A percentile compares a stretch with the other conserved stretches of the same genome.
These are phyloP conservation scores for Nicotiana sylvestris DNA, from an alignment of 257 asterid species.

Conservation along the genomic window DNA sequence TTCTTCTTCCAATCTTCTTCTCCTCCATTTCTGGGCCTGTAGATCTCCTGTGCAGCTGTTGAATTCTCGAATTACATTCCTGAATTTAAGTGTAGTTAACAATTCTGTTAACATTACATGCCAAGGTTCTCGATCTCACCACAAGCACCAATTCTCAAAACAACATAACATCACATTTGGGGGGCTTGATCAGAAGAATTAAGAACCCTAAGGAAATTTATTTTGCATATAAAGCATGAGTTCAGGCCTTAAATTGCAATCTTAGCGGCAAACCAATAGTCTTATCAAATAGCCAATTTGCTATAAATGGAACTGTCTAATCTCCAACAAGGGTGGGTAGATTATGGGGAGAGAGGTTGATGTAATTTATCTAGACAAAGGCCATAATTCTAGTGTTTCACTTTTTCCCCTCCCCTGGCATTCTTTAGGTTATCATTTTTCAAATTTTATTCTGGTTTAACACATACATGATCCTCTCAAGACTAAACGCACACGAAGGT, in stretches of 20 bases:
- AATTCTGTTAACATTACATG: too few relatives aligned
- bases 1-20: too few relatives aligned
- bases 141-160: background rate
- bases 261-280: background rate
- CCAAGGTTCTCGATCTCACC: background rate
- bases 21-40: too few relatives aligned
- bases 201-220: background rate
- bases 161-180: background rate
- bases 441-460: background rate
- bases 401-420: background rate
- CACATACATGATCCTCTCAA: background rate
- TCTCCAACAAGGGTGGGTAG: background rate
- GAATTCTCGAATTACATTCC: too few relatives aligned
- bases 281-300: background rate
- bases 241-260: constrained; percentile 3
- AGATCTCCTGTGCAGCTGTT: too few relatives aligned
- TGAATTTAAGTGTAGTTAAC: too few relatives aligned
- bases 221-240: background rate
- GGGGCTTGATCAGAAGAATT: background rate
- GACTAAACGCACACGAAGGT: background rate
- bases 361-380: background rate
- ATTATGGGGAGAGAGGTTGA: background rate
- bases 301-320: background rate
- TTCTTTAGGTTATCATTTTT: background rate
- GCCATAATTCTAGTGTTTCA: background rate